Conservation (phyloP, 2,329 filamentous ascomycete species). For the Ceratocystis huliohia region DNA sequence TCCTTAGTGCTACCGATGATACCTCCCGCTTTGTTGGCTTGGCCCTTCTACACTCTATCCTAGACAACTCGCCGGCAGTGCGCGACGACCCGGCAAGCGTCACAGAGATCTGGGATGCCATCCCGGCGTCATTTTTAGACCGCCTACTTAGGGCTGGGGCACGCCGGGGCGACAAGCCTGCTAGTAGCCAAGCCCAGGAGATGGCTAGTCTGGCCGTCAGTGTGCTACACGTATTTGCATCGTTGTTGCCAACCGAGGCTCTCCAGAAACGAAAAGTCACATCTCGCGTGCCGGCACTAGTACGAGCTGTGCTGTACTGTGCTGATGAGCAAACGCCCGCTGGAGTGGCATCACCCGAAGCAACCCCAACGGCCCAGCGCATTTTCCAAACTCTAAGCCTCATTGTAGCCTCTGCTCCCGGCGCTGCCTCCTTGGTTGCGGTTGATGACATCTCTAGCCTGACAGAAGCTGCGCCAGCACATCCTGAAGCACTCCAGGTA, state of each 20-base stretch:
- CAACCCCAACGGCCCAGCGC: neutral
- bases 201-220: slow-evolving; percentile 53
- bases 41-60: slow-evolving; percentile 50
- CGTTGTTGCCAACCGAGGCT: slow-evolving; percentile 40
- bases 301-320: slow-evolving; percentile 37
- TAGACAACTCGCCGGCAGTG: slow-evolving; percentile 47
- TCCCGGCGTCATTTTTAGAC: slow-evolving; percentile 52
- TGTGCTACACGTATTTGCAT: slow-evolving; percentile 49
- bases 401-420: slow-evolving; percentile 40
- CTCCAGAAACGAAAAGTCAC: slow-evolving; percentile 37
- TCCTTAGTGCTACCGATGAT: slow-evolving; percentile 50
- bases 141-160: slow-evolving; percentile 46
- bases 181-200: slow-evolving; percentile 29
- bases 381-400: slow-evolving; percentile 39
- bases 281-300: slow-evolving; percentile 40
- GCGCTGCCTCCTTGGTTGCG: slow-evolving; percentile 37
- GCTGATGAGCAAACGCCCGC: neutral
- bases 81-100: slow-evolving; percentile 36
- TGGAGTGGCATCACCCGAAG: neutral
- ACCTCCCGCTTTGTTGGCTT: slow-evolving; percentile 57
- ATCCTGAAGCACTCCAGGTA: slow-evolving; percentile 43
- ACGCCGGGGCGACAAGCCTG: slow-evolving; percentile 24
- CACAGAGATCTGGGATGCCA: slow-evolving; percentile 43
- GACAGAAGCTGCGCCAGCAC: slow-evolving; percentile 42
- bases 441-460: slow-evolving; percentile 43